Evolutionary conservation across 768 basidiomycete genomes (phyloP), one percentile per base, ranked within the genome.

Genomic region (Infundibulicybe gibba): DNA sequence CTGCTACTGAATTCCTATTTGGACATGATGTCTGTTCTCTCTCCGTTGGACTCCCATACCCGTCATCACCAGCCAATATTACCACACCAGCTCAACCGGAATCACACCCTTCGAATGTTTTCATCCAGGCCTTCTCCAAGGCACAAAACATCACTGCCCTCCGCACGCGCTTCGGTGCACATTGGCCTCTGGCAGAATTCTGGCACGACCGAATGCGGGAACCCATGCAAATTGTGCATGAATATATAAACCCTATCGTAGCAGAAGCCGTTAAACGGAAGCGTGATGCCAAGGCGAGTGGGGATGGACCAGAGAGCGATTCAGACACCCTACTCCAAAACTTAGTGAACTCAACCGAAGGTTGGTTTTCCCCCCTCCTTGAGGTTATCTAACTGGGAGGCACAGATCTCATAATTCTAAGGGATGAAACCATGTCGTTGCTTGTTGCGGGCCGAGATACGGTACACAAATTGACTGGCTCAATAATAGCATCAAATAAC

Each of bases 1-100:
- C 80, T 1, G 81, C 81, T 3, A 77, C 80, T 0, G 76, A 80
- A 44, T 83, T 80, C 53, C 70, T 85, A 16, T 82, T 84, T 49
- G 77, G 76, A 5, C 64, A 68, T 31, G 71, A 74, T 52, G 76
- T 83, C 9, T 54, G 71, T 47, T 76, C 72, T 5, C 71, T 83
- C 31, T 64, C 67, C 0, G 72, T 71, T 1, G 74, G 72, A 3
- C 60, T 84, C 6, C 75, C 74, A 2, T 81, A 80, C 47, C 79
- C 80, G 1, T 41, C 51, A 31, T 66, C 53, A 41, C 60, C 35
- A 49, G 62, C 42, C 10, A 38, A 3, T 38, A 14, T 14, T 57
- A 67, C 20, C 49, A 64, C 34, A 53, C 63, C 58, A 43, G 55
- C 50, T 11, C 48, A 41, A 6, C 60, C 61, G 37, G 50, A 47